A percentile compares a stretch with the other conserved stretches of the same genome.
These are phyloP conservation scores for Penicillium hesseltinei DNA, from an alignment of 2,329 filamentous ascomycete species.

Conservation along the genomic window DNA sequence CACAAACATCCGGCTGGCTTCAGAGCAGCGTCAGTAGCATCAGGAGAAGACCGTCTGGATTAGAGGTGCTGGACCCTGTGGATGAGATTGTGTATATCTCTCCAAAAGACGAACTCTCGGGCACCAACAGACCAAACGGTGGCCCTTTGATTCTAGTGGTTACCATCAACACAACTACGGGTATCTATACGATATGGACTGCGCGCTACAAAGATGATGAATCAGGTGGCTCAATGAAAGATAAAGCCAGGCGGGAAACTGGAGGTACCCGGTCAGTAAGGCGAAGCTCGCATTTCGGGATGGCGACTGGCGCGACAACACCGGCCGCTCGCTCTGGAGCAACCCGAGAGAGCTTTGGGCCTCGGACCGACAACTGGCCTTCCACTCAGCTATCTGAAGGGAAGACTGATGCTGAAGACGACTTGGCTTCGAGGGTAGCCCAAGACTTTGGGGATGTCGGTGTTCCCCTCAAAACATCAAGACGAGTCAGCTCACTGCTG, in stretches of 20 bases:
- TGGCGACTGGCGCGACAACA: constrained; percentile 69
- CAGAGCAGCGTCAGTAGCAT: constrained; percentile 27
- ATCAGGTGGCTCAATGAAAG: constrained; percentile 44
- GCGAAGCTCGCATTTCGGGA: constrained; percentile 63
- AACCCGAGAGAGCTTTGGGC: constrained; percentile 74
- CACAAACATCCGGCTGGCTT: constrained; percentile 34
- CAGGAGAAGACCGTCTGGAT: constrained; percentile 27
- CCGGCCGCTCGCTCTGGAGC: constrained; percentile 65
- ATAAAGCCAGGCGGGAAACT: constrained; percentile 50
- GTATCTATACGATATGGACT: constrained; percentile 81
- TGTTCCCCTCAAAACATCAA: constrained; percentile 59
- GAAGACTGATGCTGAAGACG: constrained; percentile 49
- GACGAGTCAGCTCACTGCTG: constrained; percentile 86
- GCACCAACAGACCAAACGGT: constrained; percentile 39
- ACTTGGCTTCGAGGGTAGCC: constrained; percentile 68
- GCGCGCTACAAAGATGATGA: constrained; percentile 72
- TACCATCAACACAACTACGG: constrained; percentile 74
- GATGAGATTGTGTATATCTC: constrained; percentile 87
- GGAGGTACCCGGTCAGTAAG: constrained; percentile 67
- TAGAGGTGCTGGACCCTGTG: constrained; percentile 66
- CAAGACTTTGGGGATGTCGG: constrained; percentile 60
- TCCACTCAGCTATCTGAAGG: constrained; percentile 8
- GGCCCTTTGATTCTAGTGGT: constrained; percentile 70
- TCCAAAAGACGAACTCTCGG: constrained; percentile 53
- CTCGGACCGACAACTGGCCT: constrained; percentile 39